phyloP scores from a whole-genome alignment of 768 basidiomycete genomes.

The Suillus plorans region DNA sequence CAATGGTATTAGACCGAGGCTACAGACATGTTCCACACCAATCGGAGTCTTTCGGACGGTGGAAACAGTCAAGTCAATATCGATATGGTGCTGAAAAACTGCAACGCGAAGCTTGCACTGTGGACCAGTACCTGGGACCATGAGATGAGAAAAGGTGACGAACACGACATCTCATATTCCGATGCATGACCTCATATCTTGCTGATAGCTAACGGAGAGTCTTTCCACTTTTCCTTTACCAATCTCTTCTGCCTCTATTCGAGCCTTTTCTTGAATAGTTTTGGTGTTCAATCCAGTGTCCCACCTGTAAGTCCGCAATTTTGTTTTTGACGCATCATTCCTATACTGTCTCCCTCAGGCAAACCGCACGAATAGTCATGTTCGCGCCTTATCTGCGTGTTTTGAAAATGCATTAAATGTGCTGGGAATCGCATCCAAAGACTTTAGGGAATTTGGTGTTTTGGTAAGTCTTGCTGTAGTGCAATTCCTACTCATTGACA shows the following conservation, averaged over 20 bases:
- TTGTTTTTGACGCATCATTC: background rate
- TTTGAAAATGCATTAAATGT: slow-evolving; percentile 73
- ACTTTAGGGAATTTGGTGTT: slow-evolving; percentile 72
- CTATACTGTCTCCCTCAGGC: slow-evolving; percentile 36
- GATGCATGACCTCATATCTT: slow-evolving; percentile 7
- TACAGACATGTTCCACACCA: slow-evolving; percentile 68
- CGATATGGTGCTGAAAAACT: slow-evolving; percentile 68
- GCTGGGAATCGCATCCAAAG: slow-evolving; percentile 68
- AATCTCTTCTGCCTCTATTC: slow-evolving; percentile 77
- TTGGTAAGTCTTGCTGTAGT: slow-evolving; percentile 47
- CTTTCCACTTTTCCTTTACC: slow-evolving; percentile 75
- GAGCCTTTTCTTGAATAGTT: slow-evolving; percentile 80
- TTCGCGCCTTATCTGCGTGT: slow-evolving; percentile 69
- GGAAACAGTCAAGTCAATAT: slow-evolving; percentile 67
- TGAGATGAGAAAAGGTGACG: slow-evolving; percentile 69
- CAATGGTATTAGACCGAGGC: slow-evolving; percentile 55
- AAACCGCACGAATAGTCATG: slow-evolving; percentile 57
- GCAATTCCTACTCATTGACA: slow-evolving; percentile 11
- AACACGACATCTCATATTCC: slow-evolving; percentile 3
- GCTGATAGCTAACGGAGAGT: slow-evolving; percentile 61
- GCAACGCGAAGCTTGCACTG: slow-evolving; percentile 67
- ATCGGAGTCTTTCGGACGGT: slow-evolving; percentile 41
- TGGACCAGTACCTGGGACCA: slow-evolving; percentile 74
- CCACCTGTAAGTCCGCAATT: slow-evolving; percentile 43
- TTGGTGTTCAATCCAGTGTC: slow-evolving; percentile 70